phyloP scores from a whole-genome alignment of 2,329 filamentous ascomycete species.

The Incumbomyces lentus region DNA sequence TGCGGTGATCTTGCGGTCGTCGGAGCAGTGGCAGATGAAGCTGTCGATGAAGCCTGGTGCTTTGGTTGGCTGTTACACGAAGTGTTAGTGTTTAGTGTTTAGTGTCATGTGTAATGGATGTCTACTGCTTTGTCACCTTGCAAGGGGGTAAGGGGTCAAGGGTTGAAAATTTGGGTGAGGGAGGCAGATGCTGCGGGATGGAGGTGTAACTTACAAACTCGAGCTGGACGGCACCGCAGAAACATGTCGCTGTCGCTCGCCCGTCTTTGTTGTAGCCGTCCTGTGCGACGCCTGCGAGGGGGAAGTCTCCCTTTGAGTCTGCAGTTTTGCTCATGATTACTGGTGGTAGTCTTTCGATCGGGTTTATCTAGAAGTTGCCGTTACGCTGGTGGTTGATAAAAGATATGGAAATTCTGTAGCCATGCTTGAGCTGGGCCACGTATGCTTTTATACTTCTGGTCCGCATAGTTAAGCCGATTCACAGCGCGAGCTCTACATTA shows the following conservation, averaged over 20 bases:
- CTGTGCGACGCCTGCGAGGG: conserved; percentile 25
- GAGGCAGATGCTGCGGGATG: too few species aligned
- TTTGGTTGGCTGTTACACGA: conserved; percentile 32
- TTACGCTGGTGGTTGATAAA: too few species aligned
- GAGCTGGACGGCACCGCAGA: conserved; percentile 47
- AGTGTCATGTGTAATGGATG: too few species aligned
- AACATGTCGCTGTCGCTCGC: conserved; percentile 49
- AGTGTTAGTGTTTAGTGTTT: too few species aligned
- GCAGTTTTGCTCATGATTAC: background rate
- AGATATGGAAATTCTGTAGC: too few species aligned
- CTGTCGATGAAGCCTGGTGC: conserved; percentile 37
- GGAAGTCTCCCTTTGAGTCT: conserved; percentile 23
- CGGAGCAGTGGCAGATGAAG: conserved; percentile 51
- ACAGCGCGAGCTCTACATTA: too few species aligned
- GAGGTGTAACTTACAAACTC: conserved; percentile 36
- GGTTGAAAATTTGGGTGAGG: background rate
- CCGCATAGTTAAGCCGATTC: too few species aligned
- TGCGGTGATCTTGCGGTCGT: conserved; percentile 53
- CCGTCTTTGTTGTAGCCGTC: conserved; percentile 29
- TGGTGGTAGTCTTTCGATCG: background rate
- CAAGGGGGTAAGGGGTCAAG: background rate
- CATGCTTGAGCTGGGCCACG: too few species aligned
- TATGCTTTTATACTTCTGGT: too few species aligned
- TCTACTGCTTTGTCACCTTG: too few species aligned
- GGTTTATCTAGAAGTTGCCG: too few species aligned